Conservation (phyloP, 2,329 filamentous ascomycete species). For the Aspergillus melleus region DNA sequence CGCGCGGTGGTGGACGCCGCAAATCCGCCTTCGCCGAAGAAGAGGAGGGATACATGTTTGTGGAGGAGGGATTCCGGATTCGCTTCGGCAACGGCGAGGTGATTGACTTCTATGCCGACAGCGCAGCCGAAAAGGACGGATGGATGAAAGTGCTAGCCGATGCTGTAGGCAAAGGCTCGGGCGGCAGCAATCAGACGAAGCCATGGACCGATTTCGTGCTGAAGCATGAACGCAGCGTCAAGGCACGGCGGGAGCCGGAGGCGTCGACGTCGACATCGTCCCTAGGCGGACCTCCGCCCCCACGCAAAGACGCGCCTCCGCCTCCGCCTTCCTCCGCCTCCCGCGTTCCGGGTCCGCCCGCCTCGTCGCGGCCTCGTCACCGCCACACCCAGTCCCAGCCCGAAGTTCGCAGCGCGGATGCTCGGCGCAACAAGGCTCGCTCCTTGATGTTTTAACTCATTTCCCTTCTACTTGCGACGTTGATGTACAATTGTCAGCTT, state of each 20-base stretch:
- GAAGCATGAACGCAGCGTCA: conserved; percentile 44
- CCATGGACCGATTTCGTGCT: conserved; percentile 65
- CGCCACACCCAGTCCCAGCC: conserved; percentile 44
- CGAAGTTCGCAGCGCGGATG: conserved; percentile 35
- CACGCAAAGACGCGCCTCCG: conserved; percentile 16
- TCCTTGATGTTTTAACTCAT: conserved; percentile 41
- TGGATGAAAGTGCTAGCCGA: conserved; percentile 92
- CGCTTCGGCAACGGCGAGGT: conserved; percentile 97
- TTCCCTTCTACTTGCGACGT: conserved; percentile 12
- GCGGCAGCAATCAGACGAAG: conserved; percentile 48
- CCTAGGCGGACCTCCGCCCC: conserved; percentile 10
- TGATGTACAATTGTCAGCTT: conserved; percentile 13
- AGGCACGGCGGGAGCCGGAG: conserved; percentile 31
- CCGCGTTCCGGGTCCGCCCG: conserved; percentile 28
- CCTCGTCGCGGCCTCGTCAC: conserved; percentile 34
- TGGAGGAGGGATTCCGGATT: conserved; percentile 98
- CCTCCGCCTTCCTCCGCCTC: conserved; percentile 23
- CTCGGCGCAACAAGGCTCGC: conserved; percentile 42
- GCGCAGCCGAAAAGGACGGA: conserved; percentile 78
- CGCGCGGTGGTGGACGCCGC: conserved; percentile 74
- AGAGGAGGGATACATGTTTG: conserved; percentile 99
- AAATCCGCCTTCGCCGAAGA: conserved; percentile 97
- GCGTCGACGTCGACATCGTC: conserved; percentile 22
- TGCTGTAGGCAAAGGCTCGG: conserved; percentile 57
- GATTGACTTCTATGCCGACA: conserved; percentile 98